Evolutionary conservation across 1,284 basidiomycete species (phyloP), one percentile per base, ranked within the genome.

Genomic region (Microbotryomycetes sp.): DNA sequence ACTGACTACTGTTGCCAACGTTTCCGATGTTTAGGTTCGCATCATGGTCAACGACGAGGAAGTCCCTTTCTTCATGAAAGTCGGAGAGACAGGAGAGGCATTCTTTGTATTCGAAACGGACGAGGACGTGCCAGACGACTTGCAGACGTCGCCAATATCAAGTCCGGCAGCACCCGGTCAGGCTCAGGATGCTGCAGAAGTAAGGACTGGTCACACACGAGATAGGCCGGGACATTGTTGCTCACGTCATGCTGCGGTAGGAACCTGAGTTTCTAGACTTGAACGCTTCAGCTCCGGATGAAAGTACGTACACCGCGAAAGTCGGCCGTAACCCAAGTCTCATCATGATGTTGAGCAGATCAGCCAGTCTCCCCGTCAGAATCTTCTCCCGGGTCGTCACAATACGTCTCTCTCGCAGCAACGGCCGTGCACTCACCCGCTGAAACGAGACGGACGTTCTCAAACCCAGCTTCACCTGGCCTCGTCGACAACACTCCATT

Each of bases 61-160:
- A 30, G 85, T 91, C 55, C 94, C 94, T 2, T 98, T 91, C 75
- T 83, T 82, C 73, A 99, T 99, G 96, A 98, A 99, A 80, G 93
- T 98, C 68, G 91, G 92, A 48, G 94, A 98, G 64, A 90, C 93
- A 2, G 96, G 96, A 21, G 96, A 99, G 77, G 96, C 94, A 0
- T 98, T 98, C 80, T 98, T 98, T 73, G 89, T 99, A 45, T 90
- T 98, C 69, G 93, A 99, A 76, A 97, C 94, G 1, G 91, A 96
- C 50, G 89, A 87, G 54, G 89, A 93, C 65, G 86, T 98, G 31
- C 94, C 96, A 2, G 88, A 85, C 51, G 89, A 93, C 72, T 83
- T 99, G 61, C 87, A 94, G 69, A 99, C 96, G 0, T 91, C 88
- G 76, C 96, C 96, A 24, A 48, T 72, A 3, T 55, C 61, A 16